Evolutionary conservation across 2,329 filamentous ascomycete genomes (phyloP).

Genomic region (Neofusicoccum kwambonambiense): DNA sequence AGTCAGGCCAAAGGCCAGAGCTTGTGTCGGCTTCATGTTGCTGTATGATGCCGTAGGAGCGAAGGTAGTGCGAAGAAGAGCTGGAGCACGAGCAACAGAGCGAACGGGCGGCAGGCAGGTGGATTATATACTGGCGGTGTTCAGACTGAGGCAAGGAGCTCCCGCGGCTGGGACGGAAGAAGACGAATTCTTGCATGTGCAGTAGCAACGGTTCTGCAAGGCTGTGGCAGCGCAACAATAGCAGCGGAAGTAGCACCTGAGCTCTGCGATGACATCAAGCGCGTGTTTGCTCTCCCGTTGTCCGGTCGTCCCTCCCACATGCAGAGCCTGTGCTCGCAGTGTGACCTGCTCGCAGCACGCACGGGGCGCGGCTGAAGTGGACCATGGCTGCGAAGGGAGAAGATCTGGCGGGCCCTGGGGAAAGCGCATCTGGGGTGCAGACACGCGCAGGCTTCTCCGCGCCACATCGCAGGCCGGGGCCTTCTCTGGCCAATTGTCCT

Average conservation of each 20-base stretch:
- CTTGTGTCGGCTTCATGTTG: slow-evolving; percentile 9
- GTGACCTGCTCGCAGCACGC: neutral
- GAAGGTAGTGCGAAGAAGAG: neutral
- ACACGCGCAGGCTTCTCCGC: neutral
- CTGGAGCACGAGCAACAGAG: neutral
- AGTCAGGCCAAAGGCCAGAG: neutral
- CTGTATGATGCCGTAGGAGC: neutral
- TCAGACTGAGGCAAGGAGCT: neutral
- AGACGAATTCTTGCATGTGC: neutral
- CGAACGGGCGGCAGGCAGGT: neutral
- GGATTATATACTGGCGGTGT: neutral
- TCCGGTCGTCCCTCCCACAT: neutral
- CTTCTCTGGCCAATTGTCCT: neutral
- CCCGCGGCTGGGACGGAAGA: neutral
- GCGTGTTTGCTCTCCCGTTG: neutral
- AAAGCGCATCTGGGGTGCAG: slow-evolving; percentile 1
- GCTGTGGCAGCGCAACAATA: neutral
- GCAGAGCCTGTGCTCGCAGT: neutral
- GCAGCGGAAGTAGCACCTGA: neutral
- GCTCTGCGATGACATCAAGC: slow-evolving; percentile 15
- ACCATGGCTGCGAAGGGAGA: neutral
- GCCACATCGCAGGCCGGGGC: neutral
- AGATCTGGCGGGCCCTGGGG: neutral
- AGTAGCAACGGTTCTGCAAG: too few species aligned
- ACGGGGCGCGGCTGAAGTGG: neutral